Conservation (phyloP, 768 basidiomycete genomes). For the Termitomyces sp. region DNA sequence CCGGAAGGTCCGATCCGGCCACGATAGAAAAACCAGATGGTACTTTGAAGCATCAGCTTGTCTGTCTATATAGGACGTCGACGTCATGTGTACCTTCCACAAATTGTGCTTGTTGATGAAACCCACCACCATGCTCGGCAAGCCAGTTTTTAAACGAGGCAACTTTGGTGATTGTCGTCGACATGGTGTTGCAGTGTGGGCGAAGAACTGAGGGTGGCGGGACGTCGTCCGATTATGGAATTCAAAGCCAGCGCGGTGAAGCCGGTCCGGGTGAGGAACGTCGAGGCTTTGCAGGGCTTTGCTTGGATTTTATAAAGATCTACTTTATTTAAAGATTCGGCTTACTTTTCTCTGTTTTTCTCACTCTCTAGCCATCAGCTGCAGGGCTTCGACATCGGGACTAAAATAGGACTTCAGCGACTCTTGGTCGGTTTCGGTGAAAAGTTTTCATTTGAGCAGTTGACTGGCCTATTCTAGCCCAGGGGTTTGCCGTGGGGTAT, state of each 20-base stretch:
- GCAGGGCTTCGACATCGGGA: no score
- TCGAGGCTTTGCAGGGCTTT: no score
- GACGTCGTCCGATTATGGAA: no score
- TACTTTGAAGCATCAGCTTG: slow-evolving; percentile 20
- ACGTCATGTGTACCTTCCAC: slow-evolving; percentile 32
- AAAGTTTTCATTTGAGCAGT: background rate
- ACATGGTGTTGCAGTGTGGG: background rate
- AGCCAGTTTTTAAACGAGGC: slow-evolving; percentile 49
- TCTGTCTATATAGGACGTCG: background rate
- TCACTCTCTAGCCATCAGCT: background rate
- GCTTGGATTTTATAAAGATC: no score
- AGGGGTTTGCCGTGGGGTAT: background rate
- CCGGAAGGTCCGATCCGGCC: slow-evolving; percentile 43
- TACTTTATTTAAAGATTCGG: no score
- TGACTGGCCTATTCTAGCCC: background rate
- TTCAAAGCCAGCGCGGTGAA: no score
- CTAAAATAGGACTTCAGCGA: background rate
- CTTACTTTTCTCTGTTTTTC: background rate
- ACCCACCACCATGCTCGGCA: slow-evolving; percentile 39
- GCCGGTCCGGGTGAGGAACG: no score
- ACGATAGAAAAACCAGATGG: slow-evolving; percentile 47
- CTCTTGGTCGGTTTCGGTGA: no score
- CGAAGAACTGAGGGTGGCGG: background rate
- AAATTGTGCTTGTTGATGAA: slow-evolving; percentile 46
- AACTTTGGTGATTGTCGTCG: background rate